phyloP scores from a whole-genome alignment of 2,329 filamentous ascomycete genomes.

The Penicillium paneum region DNA sequence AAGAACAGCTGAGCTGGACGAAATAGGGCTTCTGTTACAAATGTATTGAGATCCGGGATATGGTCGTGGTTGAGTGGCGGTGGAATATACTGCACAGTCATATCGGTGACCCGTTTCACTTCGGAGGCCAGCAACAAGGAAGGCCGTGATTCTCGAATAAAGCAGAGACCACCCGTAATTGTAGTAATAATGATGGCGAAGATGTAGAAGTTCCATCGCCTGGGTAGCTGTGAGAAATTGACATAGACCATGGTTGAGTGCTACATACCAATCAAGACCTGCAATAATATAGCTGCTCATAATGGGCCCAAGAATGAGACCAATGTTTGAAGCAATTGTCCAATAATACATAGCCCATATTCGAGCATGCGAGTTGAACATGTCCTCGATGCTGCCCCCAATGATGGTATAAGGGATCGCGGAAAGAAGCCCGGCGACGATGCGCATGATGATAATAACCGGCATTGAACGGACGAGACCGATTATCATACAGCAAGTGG shows the following conservation, averaged over 20 bases:
- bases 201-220: slow-evolving; percentile 48
- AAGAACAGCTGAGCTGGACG: slow-evolving; percentile 45
- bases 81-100: slow-evolving; percentile 13
- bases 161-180: slow-evolving; percentile 35
- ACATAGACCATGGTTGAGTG: neutral
- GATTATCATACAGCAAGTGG: slow-evolving; percentile 37
- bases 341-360: slow-evolving; percentile 50
- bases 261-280: slow-evolving; percentile 38
- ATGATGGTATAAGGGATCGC: slow-evolving; percentile 50
- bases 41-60: slow-evolving; percentile 36
- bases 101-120: slow-evolving; percentile 30
- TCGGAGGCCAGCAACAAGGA: slow-evolving; percentile 41
- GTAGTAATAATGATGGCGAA: slow-evolving; percentile 40
- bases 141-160: slow-evolving; percentile 47
- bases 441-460: slow-evolving; percentile 42
- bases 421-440: slow-evolving; percentile 46
- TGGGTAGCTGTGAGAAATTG: slow-evolving; percentile 11
- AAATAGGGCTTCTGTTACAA: slow-evolving; percentile 40
- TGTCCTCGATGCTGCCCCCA: slow-evolving; percentile 50
- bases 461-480: slow-evolving; percentile 37
- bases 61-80: slow-evolving; percentile 40
- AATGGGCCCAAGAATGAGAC: slow-evolving; percentile 45
- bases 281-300: slow-evolving; percentile 43
- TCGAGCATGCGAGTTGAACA: slow-evolving; percentile 47
- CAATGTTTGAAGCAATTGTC: slow-evolving; percentile 45